These are phyloP conservation scores for Knoxdaviesia proteae DNA, from an alignment of 2,329 filamentous ascomycete genomes.

Conservation along the genomic window DNA sequence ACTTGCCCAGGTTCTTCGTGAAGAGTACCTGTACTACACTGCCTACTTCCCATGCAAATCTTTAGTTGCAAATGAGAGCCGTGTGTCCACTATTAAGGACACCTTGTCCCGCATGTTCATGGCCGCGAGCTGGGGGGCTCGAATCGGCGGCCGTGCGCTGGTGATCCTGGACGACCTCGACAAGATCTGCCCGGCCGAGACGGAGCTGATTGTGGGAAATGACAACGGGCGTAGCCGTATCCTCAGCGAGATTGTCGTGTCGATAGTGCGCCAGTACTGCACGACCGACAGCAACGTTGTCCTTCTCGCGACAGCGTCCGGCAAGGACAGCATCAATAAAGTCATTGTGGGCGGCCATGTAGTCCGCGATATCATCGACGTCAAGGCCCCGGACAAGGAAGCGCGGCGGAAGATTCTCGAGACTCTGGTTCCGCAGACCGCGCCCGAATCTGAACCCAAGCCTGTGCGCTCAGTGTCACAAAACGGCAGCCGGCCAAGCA, in stretches of 20 bases:
- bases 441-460: slow-evolving; percentile 5
- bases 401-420: slow-evolving; percentile 68
- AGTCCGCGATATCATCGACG: slow-evolving; percentile 69
- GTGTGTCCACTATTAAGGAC: slow-evolving; percentile 80
- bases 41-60: slow-evolving; percentile 75
- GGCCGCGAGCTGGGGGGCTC: slow-evolving; percentile 74
- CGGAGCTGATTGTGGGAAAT: slow-evolving; percentile 79
- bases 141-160: slow-evolving; percentile 62
- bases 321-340: slow-evolving; percentile 81
- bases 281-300: slow-evolving; percentile 62
- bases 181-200: slow-evolving; percentile 79
- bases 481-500: slow-evolving; percentile 33
- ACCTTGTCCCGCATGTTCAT: slow-evolving; percentile 69
- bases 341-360: slow-evolving; percentile 81
- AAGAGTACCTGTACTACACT: slow-evolving; percentile 57
- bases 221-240: slow-evolving; percentile 87
- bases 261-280: slow-evolving; percentile 70
- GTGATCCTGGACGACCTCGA: slow-evolving; percentile 88
- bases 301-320: slow-evolving; percentile 73
- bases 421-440: slow-evolving; percentile 43
- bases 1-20: slow-evolving; percentile 51
- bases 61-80: slow-evolving; percentile 74
- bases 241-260: slow-evolving; percentile 71
- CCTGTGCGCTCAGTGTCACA: slow-evolving; percentile 1
- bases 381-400: slow-evolving; percentile 88